Conservation (phyloP, 2,329 filamentous ascomycete genomes). For the Phaeophleospora eucalypticola region DNA sequence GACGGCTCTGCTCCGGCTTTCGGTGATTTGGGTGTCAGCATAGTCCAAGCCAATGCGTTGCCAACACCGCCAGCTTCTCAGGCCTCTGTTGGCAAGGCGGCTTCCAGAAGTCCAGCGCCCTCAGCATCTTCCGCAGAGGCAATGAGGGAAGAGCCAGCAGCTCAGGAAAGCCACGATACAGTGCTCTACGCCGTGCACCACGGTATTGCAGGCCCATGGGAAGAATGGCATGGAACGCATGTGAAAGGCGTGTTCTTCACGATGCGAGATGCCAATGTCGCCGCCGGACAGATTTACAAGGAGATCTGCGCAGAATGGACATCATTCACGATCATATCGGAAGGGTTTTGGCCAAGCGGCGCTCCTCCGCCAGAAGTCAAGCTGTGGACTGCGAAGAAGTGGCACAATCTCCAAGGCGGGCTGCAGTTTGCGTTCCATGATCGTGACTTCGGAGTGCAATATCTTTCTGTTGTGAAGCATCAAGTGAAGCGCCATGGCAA, state of each 20-base stretch:
- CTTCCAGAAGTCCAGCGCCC: too few species aligned
- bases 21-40: too few species aligned
- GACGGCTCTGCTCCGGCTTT: too few species aligned
- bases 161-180: background rate
- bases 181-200: background rate
- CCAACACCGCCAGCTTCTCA: background rate
- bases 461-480: background rate
- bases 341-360: background rate
- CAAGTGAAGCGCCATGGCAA: background rate
- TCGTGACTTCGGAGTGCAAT: background rate
- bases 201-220: background rate
- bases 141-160: background rate
- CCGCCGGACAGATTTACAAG: background rate
- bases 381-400: background rate
- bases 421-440: background rate
- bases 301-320: background rate
- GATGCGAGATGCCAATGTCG: background rate
- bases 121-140: too few species aligned
- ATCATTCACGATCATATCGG: background rate
- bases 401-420: background rate
- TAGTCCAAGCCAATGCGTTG: background rate
- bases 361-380: background rate
- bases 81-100: background rate
- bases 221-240: background rate
- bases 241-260: background rate